A percentile compares a stretch with the other conserved stretches of the same genome.
Evolutionary conservation across 2,329 filamentous ascomycete genomes (phyloP).

Genomic region (Fusarium fracticaudum): DNA sequence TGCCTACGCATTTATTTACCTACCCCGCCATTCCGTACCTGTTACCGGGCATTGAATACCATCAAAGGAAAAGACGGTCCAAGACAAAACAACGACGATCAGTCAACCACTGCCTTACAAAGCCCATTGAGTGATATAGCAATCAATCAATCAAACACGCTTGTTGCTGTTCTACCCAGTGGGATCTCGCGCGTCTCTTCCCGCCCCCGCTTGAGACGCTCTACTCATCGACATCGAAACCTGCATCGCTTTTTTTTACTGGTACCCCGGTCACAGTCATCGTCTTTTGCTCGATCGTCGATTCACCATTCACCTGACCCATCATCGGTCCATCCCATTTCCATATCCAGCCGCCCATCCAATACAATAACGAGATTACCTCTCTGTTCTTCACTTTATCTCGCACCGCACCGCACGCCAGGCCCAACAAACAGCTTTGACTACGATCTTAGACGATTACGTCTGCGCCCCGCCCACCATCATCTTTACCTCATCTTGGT

Average conservation of each 20-base stretch:
- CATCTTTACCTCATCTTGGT: slow-evolving; percentile 20
- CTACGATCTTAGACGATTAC: slow-evolving; percentile 27
- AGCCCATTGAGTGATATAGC: neutral
- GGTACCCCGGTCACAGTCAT: slow-evolving; percentile 27
- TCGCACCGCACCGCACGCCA: slow-evolving; percentile 19
- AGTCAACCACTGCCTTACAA: neutral
- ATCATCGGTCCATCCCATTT: slow-evolving; percentile 39
- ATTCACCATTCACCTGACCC: slow-evolving; percentile 39
- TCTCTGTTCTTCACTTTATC: slow-evolving; percentile 29
- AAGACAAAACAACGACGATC: slow-evolving; percentile 9
- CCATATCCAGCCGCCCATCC: slow-evolving; percentile 26
- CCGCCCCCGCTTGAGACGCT: slow-evolving; percentile 22
- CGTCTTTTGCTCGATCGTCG: slow-evolving; percentile 35
- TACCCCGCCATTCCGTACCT: slow-evolving; percentile 26
- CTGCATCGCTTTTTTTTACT: slow-evolving; percentile 33
- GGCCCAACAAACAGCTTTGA: slow-evolving; percentile 16
- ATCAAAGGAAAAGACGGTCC: slow-evolving; percentile 21
- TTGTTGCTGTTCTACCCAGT: slow-evolving; percentile 6
- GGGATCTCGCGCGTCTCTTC: slow-evolving; percentile 4
- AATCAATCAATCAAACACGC: neutral
- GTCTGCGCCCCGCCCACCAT: slow-evolving; percentile 29
- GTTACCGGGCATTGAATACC: slow-evolving; percentile 9
- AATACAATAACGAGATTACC: slow-evolving; percentile 25
- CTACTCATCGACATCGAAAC: slow-evolving; percentile 26
- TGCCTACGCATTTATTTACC: slow-evolving; percentile 4